Conservation (phyloP, 2,329 filamentous ascomycete species). For the Fusarium sp. region DNA sequence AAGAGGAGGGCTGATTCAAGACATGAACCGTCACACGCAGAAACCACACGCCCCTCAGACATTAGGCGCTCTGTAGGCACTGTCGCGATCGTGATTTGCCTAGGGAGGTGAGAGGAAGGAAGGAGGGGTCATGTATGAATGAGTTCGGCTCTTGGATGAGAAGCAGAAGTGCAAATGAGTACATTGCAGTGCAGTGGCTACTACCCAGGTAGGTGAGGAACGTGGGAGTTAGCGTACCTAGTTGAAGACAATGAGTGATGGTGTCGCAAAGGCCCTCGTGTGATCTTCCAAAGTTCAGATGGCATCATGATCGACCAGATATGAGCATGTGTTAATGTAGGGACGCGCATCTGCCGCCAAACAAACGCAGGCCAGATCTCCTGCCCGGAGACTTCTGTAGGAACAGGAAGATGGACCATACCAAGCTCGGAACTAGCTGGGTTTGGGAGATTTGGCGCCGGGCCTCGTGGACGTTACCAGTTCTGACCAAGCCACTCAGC, state of each 20-base stretch:
- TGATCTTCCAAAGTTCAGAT: constrained; percentile 27
- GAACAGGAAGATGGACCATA: constrained; percentile 30
- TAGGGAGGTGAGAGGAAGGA: not conserved
- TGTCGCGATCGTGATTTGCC: constrained; percentile 21
- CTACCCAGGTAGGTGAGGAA: not conserved
- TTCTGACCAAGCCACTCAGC: constrained; percentile 38
- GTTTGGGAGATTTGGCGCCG: constrained; percentile 33
- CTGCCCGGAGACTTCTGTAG: constrained; percentile 31
- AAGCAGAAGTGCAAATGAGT: constrained; percentile 7
- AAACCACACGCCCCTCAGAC: constrained; percentile 32
- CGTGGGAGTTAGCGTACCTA: not conserved
- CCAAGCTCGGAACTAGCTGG: constrained; percentile 30
- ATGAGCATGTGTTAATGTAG: constrained; percentile 29
- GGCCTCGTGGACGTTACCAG: constrained; percentile 37
- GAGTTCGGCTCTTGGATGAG: constrained; percentile 7
- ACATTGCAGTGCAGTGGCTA: not conserved
- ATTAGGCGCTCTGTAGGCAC: constrained; percentile 4
- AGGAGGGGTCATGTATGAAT: constrained; percentile 16
- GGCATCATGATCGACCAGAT: constrained; percentile 29
- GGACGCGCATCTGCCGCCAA: constrained; percentile 41
- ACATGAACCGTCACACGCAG: constrained; percentile 39
- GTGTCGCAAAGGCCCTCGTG: constrained; percentile 22
- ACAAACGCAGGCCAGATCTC: constrained; percentile 33
- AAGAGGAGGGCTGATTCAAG: constrained; percentile 37
- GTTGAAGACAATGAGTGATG: constrained; percentile 12